phyloP scores from a whole-genome alignment of 2,329 filamentous ascomycete genomes.

The Gremmenia infestans region DNA sequence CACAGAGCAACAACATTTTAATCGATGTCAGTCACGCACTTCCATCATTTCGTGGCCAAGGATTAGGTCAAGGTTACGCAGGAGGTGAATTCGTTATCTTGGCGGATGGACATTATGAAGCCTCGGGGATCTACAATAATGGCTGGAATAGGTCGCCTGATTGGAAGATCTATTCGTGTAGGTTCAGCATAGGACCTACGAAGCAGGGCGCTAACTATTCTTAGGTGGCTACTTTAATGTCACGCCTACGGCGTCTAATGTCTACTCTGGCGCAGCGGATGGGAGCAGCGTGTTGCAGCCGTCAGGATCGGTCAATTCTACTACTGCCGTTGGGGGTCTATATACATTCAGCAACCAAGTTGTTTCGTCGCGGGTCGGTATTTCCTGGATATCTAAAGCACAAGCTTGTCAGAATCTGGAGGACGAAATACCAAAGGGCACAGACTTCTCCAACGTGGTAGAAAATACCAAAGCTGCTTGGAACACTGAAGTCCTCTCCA shows the following conservation, averaged over 20 bases:
- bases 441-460: constrained; percentile 36
- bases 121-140: constrained; percentile 58
- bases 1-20: constrained; percentile 33
- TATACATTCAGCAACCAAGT: constrained; percentile 41
- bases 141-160: constrained; percentile 61
- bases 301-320: constrained; percentile 32
- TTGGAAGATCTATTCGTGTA: constrained; percentile 60
- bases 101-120: constrained; percentile 51
- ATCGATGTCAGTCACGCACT: constrained; percentile 46
- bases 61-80: constrained; percentile 57
- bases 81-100: constrained; percentile 52
- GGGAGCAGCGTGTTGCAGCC: constrained; percentile 28
- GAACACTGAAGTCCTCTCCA: constrained; percentile 57
- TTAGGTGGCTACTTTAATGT: constrained; percentile 25
- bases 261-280: constrained; percentile 27
- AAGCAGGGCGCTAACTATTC: constrained; percentile 1
- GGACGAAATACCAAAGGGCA: constrained; percentile 39
- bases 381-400: constrained; percentile 44
- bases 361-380: constrained; percentile 45
- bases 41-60: constrained; percentile 54
- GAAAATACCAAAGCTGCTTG: constrained; percentile 47
- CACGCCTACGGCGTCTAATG: constrained; percentile 13
- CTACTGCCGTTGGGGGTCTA: constrained; percentile 41
- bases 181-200: constrained; percentile 29
- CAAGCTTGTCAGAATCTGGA: constrained; percentile 46